Percentiles rank a stretch among this genome's conserved stretches.
Conservation (phyloP, 768 basidiomycete species). For the Lactifluus pinguis region DNA sequence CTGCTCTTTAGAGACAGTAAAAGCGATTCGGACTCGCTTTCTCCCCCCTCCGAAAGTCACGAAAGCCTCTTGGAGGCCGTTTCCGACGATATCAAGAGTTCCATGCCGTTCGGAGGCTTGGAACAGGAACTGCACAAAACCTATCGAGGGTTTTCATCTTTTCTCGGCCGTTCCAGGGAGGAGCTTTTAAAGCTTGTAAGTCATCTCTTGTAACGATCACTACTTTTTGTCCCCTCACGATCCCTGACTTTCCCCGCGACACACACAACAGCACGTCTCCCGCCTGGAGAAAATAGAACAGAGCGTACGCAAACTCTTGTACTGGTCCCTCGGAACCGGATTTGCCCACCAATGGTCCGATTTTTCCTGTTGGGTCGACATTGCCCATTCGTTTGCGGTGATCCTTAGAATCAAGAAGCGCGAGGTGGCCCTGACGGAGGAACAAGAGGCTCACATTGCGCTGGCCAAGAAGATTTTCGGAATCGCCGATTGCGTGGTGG, state of each 20-base stretch:
- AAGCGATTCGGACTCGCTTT: neutral
- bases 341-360: neutral
- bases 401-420: neutral
- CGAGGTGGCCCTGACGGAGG: too few relatives aligned
- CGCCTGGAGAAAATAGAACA: neutral
- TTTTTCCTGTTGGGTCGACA: neutral
- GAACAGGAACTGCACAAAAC: too few relatives aligned
- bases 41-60: neutral
- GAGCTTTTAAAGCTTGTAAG: neutral
- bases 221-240: neutral
- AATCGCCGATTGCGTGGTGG: neutral
- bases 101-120: neutral
- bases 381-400: neutral
- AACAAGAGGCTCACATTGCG: too few relatives aligned
- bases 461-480: neutral
- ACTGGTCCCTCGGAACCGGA: neutral
- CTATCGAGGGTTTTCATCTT: neutral
- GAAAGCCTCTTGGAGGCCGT: neutral
- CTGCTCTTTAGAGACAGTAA: neutral
- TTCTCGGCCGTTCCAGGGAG: neutral
- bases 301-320: neutral
- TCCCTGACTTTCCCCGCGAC: neutral
- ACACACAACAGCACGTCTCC: neutral
- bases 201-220: neutral
- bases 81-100: neutral